Evolutionary conservation across 345 rosid species (phyloP).

Genomic region (Syzygium jambos): DNA sequence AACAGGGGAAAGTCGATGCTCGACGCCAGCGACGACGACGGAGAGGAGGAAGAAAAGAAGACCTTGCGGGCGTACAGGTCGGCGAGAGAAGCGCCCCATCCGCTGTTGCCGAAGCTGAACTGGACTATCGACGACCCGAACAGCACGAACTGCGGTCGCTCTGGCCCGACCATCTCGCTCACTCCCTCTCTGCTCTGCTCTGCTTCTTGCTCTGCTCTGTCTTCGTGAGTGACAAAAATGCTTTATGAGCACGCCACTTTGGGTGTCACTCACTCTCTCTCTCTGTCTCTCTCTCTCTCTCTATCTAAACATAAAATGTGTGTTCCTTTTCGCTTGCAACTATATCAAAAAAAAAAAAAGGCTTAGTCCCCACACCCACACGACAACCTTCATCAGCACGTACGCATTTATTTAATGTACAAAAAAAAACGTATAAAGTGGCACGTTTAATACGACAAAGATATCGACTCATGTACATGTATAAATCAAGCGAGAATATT

Average conservation of each 20-base stretch:
- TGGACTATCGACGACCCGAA: slow-evolving; percentile 95
- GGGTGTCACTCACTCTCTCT: neutral
- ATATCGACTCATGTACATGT: neutral
- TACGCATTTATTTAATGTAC: no score
- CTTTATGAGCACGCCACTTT: neutral
- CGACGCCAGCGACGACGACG: neutral
- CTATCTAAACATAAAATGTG: no score
- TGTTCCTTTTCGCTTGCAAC: no score
- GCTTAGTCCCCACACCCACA: no score
- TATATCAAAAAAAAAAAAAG: no score
- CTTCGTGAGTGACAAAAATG: neutral
- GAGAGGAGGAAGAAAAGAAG: neutral
- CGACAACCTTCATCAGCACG: no score
- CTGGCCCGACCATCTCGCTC: slow-evolving; percentile 67
- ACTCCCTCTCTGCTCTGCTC: neutral
- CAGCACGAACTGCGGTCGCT: slow-evolving; percentile 79
- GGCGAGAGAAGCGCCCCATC: slow-evolving; percentile 84
- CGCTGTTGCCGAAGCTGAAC: slow-evolving; percentile 45
- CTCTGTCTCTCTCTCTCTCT: no score
- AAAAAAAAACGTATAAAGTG: no score
- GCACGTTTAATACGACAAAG: neutral
- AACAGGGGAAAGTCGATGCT: neutral
- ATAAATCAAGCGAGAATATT: neutral
- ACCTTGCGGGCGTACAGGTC: slow-evolving; percentile 76
- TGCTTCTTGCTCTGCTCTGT: neutral